phyloP scores from a whole-genome alignment of 768 basidiomycete species.

The Panaeolus papilionaceus region DNA sequence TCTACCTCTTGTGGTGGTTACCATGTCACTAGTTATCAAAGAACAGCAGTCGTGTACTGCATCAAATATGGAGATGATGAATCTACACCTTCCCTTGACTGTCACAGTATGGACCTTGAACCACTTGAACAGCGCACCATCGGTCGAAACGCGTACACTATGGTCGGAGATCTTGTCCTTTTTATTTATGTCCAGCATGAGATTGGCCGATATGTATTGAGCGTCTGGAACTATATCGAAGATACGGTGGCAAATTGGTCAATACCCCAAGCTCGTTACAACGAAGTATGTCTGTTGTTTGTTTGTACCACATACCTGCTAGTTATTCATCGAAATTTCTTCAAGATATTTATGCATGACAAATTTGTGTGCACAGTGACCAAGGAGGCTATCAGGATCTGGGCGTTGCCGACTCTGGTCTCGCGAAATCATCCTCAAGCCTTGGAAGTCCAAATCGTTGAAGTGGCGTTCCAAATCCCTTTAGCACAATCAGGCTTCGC shows the following conservation, averaged over 20 bases:
- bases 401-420: background rate
- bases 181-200: background rate
- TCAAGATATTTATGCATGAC: background rate
- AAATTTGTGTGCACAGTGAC: background rate
- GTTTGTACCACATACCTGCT: background rate
- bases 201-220: background rate
- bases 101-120: background rate
- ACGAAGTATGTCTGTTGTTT: background rate
- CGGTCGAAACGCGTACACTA: background rate
- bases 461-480: background rate
- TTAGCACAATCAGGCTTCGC: background rate
- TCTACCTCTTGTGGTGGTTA: too few relatives aligned
- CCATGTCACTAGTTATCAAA: background rate
- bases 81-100: background rate
- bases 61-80: background rate
- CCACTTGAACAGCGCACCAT: background rate
- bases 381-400: background rate
- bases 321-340: background rate
- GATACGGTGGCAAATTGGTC: background rate
- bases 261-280: background rate
- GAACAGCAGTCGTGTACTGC: background rate
- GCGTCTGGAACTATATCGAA: background rate
- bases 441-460: background rate
- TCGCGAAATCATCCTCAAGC: background rate
- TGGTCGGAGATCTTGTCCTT: background rate